Evolutionary conservation across 805 yeast species (phyloP), one percentile per base, ranked within the genome.

Genomic region (Saccharomycopsis synnaedendra): DNA sequence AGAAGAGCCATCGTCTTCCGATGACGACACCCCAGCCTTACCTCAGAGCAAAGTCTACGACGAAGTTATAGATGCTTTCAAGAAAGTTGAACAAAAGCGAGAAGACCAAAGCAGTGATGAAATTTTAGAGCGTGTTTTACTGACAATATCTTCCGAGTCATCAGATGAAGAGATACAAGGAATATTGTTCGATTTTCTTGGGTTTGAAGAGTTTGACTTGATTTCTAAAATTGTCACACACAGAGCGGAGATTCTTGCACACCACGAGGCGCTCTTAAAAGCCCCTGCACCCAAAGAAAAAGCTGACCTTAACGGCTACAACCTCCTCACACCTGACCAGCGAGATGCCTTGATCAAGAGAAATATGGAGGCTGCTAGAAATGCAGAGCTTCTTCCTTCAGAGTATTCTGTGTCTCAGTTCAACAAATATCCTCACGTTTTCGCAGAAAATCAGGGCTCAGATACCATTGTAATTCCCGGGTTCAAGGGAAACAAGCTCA

Each of bases 391-490:
- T 11, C 69, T 68, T 9, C 75, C 78, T 1, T 11, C 42, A 7
- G 48, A 44, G 37, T 52, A 37, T 39, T 42, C 49, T 10, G 47
- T 41, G 5, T 9, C 8, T 8, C 57, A 62, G 9, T 60, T 68
- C 4, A 72, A 72, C 19, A 67, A 73, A 46, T 90, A 87, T 57
- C 96, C 97, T 0, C 95, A 94, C 64, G 97, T 93, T 1, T 93
- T 72, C 62, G 43, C 42, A 8, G 41, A 40, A 34, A 30, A 43
- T 11, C 77, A 84, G 53, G 68, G 81, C 41, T 76, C 74, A 44
- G 86, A 78, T 40, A 78, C 81, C 0, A 80, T 84, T 5, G 78
- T 76, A 41, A 78, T 80, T 33, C 61, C 86, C n/a, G 79, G 89
- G 0, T 75, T 86, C 41, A 76, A 86, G 5, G 97, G 97, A 1